These are phyloP conservation scores for Beauveria varroae DNA, from an alignment of 2,329 filamentous ascomycete species.

Conservation along the genomic window DNA sequence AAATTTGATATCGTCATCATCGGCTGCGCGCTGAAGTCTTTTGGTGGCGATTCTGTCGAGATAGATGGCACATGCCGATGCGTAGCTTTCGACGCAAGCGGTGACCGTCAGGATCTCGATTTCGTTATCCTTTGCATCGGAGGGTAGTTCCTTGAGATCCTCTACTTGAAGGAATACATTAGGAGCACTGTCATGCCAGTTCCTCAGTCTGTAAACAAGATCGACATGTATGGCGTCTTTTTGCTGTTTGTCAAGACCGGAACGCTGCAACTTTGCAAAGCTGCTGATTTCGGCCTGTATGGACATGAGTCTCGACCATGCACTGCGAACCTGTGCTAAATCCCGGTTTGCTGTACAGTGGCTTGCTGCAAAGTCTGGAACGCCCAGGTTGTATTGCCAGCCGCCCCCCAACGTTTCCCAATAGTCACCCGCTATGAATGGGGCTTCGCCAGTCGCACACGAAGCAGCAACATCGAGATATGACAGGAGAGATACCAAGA, in stretches of 20 bases:
- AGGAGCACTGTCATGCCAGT: conserved; percentile 14
- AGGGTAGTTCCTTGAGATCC: neutral
- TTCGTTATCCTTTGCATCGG: conserved; percentile 1
- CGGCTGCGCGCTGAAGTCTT: neutral
- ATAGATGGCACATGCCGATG: conserved; percentile 12
- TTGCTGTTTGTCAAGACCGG: neutral
- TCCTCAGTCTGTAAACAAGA: conserved; percentile 9
- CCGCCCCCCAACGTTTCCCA: conserved; percentile 29
- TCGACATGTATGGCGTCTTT: conserved; percentile 10
- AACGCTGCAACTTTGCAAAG: conserved; percentile 10
- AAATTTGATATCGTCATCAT: neutral
- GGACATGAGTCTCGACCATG: conserved; percentile 16
- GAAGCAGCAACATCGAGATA: conserved; percentile 32
- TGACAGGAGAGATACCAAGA: conserved; percentile 30
- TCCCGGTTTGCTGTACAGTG: conserved; percentile 3
- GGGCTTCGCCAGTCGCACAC: conserved; percentile 28
- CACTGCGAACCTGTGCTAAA: conserved; percentile 14
- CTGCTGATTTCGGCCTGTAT: conserved; percentile 15
- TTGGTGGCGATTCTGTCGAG: conserved; percentile 11
- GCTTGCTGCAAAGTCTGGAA: conserved; percentile 12
- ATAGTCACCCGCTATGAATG: conserved; percentile 29
- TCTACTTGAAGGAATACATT: conserved; percentile 10
- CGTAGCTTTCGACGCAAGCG: conserved; percentile 13
- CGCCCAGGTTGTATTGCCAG: conserved; percentile 26
- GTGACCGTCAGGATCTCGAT: conserved; percentile 11